Evolutionary conservation across 2,329 filamentous ascomycete species (phyloP).

Genomic region (Knufia fluminis): DNA sequence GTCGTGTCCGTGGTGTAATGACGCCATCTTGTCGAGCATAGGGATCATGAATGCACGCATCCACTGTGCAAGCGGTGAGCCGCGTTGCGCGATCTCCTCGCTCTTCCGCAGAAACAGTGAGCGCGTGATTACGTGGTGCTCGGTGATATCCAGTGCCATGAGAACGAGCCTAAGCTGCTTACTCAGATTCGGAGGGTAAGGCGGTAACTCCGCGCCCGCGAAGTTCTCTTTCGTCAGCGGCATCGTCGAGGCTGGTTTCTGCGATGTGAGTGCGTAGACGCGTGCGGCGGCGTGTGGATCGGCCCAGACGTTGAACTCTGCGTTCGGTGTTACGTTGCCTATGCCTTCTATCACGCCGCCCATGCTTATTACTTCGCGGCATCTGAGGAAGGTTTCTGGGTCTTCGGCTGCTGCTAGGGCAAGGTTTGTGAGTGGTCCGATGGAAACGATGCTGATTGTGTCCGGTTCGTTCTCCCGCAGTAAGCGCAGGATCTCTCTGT

Average conservation of each 20-base stretch:
- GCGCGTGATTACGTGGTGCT: slow-evolving; percentile 55
- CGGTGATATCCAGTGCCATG: slow-evolving; percentile 71
- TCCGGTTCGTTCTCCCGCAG: slow-evolving; percentile 71
- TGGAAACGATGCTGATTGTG: slow-evolving; percentile 79
- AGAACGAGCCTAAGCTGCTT: slow-evolving; percentile 57
- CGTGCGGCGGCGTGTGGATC: slow-evolving; percentile 70
- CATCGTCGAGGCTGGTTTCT: slow-evolving; percentile 67
- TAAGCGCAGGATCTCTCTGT: slow-evolving; percentile 82
- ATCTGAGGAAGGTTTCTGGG: slow-evolving; percentile 76
- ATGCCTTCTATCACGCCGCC: slow-evolving; percentile 70
- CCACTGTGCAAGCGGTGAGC: slow-evolving; percentile 62
- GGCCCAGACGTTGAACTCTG: slow-evolving; percentile 93
- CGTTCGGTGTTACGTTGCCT: slow-evolving; percentile 75
- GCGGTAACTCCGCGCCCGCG: slow-evolving; percentile 36
- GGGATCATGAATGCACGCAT: slow-evolving; percentile 61
- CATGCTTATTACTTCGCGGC: slow-evolving; percentile 92
- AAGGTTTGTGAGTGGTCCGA: slow-evolving; percentile 89
- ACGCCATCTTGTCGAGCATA: slow-evolving; percentile 59
- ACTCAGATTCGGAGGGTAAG: slow-evolving; percentile 57
- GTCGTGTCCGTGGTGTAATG: slow-evolving; percentile 47
- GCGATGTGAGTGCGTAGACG: slow-evolving; percentile 68
- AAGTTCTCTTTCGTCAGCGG: slow-evolving; percentile 47
- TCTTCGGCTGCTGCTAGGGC: slow-evolving; percentile 82
- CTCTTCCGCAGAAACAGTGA: slow-evolving; percentile 51
- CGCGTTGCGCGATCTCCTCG: slow-evolving; percentile 46